phyloP scores from a whole-genome alignment of 331 rosid species.

The Dryas integrifolia region DNA sequence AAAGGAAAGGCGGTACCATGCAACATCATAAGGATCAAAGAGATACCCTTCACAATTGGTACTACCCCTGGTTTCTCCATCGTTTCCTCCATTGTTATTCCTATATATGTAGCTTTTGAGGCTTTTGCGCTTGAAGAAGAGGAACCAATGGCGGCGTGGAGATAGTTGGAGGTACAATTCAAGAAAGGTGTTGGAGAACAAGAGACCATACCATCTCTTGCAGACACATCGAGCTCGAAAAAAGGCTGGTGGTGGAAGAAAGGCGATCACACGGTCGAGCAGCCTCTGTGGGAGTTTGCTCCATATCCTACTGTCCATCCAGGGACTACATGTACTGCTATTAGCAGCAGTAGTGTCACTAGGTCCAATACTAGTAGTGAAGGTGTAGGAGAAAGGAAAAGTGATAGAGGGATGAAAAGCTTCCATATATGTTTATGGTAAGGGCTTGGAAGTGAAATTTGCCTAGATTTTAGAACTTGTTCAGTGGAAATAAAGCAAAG shows the following conservation, averaged over 20 bases:
- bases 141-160: constrained; percentile 67
- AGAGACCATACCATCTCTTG: constrained; percentile 80
- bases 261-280: constrained; percentile 69
- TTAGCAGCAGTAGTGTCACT: constrained; percentile 2
- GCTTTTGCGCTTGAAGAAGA: constrained; percentile 71
- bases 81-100: constrained; percentile 23
- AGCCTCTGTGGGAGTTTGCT: constrained; percentile 73
- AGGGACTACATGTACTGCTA: constrained; percentile 19
- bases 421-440: constrained; percentile 14
- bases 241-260: constrained; percentile 87
- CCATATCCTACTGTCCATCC: constrained; percentile 91
- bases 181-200: constrained; percentile 63
- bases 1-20: constrained; percentile 70
- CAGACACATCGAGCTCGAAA: constrained; percentile 82
- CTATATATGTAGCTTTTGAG: constrained; percentile 48
- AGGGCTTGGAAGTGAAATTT: constrained; percentile 1
- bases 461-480: neutral
- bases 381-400: constrained; percentile 20
- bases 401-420: constrained; percentile 14
- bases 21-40: constrained; percentile 67
- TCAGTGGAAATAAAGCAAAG: constrained; percentile 2
- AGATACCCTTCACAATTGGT: constrained; percentile 58
- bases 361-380: constrained; percentile 11
- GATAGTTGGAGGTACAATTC: constrained; percentile 67
- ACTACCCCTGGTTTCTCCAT: neutral